phyloP scores from a whole-genome alignment of 345 rosid genomes.

The Triadica sebifera region DNA sequence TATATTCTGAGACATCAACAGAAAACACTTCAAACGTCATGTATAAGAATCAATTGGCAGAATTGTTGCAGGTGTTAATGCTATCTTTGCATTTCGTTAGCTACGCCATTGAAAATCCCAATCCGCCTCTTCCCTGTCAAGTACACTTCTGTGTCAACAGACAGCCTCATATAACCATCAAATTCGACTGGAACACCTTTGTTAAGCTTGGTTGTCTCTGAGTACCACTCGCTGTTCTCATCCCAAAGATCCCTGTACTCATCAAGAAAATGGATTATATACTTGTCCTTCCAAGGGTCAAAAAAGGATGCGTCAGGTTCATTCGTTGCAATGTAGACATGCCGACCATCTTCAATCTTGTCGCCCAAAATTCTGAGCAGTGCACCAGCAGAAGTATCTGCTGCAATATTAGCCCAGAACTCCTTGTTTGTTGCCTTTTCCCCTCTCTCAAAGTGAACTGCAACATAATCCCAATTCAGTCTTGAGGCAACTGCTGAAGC shows the following conservation, averaged over 20 bases:
- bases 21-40: background rate
- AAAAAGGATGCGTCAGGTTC: constrained; percentile 67
- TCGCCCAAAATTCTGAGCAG: constrained; percentile 62
- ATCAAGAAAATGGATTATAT: constrained; percentile 75
- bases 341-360: constrained; percentile 79
- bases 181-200: constrained; percentile 79
- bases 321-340: constrained; percentile 75
- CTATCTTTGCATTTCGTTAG: constrained; percentile 41
- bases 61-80: constrained; percentile 55
- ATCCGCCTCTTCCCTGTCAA: constrained; percentile 92
- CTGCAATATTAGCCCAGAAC: constrained; percentile 82
- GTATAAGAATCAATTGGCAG: constrained; percentile 46
- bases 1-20: constrained; percentile 12
- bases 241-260: constrained; percentile 87
- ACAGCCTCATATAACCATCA: constrained; percentile 88
- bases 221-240: constrained; percentile 83
- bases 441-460: constrained; percentile 80
- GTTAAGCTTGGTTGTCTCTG: constrained; percentile 77
- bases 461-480: constrained; percentile 90
- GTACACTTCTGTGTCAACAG: constrained; percentile 87
- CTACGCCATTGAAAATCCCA: constrained; percentile 84
- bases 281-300: constrained; percentile 74
- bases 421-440: constrained; percentile 74
- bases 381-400: constrained; percentile 64
- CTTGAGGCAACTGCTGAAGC: constrained; percentile 64